These are phyloP conservation scores for Pulveroboletus sp. DNA, from an alignment of 768 basidiomycete genomes.

Conservation along the genomic window DNA sequence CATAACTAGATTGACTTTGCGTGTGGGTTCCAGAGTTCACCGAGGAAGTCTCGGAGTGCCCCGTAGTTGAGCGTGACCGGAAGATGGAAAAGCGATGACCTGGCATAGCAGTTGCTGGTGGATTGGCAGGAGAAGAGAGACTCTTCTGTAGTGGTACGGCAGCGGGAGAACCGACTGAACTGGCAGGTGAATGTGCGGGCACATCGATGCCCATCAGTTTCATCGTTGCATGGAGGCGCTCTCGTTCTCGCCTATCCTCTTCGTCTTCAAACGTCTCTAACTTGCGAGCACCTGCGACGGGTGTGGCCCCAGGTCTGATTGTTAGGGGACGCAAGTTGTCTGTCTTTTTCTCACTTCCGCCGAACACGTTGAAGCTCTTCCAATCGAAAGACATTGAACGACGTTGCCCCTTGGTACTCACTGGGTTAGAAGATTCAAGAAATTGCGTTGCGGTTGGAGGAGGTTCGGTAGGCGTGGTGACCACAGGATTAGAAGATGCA, in stretches of 20 bases:
- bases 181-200: conserved; percentile 43
- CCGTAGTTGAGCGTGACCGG: conserved; percentile 43
- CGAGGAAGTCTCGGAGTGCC: conserved; percentile 45
- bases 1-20: conserved; percentile 32
- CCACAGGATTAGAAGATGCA: conserved; percentile 33
- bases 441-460: conserved; percentile 21
- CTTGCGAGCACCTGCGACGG: conserved; percentile 65
- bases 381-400: conserved; percentile 84
- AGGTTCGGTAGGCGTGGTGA: conserved; percentile 29
- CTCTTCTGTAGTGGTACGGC: conserved; percentile 38
- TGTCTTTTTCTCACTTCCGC: conserved; percentile 55
- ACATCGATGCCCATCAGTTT: conserved; percentile 88
- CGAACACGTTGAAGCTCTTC: conserved; percentile 72
- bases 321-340: conserved; percentile 68
- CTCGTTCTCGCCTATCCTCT: conserved; percentile 82
- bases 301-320: conserved; percentile 55
- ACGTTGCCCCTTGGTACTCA: conserved; percentile 46
- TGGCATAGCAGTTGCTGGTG: conserved; percentile 25
- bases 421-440: conserved; percentile 22
- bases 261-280: conserved; percentile 89
- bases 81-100: conserved; percentile 68
- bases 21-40: conserved; percentile 40
- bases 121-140: conserved; percentile 34
- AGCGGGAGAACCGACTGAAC: conserved; percentile 21
- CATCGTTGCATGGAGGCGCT: conserved; percentile 86